Evolutionary conservation across 1,284 basidiomycete species (phyloP).

Genomic region (Xerocomus cyaneibrunnescens): DNA sequence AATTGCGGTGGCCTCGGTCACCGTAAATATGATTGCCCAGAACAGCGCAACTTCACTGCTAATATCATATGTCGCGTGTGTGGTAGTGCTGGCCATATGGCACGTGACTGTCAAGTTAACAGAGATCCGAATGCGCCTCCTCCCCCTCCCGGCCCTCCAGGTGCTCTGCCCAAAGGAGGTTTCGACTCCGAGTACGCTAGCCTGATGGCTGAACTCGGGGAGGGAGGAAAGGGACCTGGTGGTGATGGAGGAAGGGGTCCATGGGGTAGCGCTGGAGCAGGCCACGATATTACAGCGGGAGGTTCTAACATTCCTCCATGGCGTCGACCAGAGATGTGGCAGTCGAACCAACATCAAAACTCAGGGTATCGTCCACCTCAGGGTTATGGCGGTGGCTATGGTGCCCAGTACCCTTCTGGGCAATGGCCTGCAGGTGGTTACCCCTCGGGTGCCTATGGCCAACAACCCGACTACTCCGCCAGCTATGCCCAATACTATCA

Average conservation of each 20-base stretch:
- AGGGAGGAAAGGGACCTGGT: constrained; percentile 62
- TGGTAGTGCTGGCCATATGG: constrained; percentile 95
- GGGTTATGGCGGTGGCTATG: constrained; percentile 46
- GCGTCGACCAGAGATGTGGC: constrained; percentile 84
- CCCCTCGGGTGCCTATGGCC: constrained; percentile 37
- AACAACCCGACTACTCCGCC: constrained; percentile 65
- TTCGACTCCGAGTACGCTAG: constrained; percentile 98
- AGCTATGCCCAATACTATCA: constrained; percentile 83
- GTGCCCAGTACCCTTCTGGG: constrained; percentile 34
- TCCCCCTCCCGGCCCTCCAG: constrained; percentile 36
- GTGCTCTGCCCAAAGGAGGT: constrained; percentile 54
- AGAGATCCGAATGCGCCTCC: constrained; percentile 65
- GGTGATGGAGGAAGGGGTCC: constrained; percentile 54
- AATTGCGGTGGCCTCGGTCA: constrained; percentile 95
- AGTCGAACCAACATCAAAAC: constrained; percentile 50
- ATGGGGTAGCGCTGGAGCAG: constrained; percentile 61
- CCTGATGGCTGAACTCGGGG: constrained; percentile 97
- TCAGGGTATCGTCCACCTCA: constrained; percentile 54
- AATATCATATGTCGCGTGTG: constrained; percentile 97
- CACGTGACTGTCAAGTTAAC: constrained; percentile 89
- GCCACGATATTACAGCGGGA: constrained; percentile 74
- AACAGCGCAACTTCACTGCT: constrained; percentile 95
- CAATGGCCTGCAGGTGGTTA: constrained; percentile 52
- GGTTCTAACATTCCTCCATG: constrained; percentile 82
- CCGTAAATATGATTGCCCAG: constrained; percentile 96